Evolutionary conservation across 441 rosid genomes (phyloP).

Genomic region (Gossypium laxum): DNA sequence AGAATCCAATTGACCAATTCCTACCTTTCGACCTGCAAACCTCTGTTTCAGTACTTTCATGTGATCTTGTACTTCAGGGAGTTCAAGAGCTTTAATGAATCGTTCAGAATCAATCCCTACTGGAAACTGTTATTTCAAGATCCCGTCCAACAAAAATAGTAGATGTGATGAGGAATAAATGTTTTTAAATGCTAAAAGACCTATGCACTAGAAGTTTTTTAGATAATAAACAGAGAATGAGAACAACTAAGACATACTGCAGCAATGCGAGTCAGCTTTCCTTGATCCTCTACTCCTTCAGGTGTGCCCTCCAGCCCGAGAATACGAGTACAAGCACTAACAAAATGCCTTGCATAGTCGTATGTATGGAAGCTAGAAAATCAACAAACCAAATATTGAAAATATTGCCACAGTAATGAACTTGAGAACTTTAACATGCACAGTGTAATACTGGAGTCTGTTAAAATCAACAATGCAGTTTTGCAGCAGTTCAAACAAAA

Average conservation of each 20-base stretch:
- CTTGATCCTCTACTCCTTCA: constrained; percentile 79
- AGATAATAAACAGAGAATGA: background rate
- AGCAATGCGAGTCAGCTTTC: constrained; percentile 63
- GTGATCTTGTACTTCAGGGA: constrained; percentile 51
- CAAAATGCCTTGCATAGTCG: constrained; percentile 79
- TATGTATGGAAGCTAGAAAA: constrained; percentile 64
- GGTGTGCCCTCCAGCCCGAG: constrained; percentile 80
- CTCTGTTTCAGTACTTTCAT: constrained; percentile 55
- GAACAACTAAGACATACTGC: constrained; percentile 39
- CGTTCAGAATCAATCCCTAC: constrained; percentile 73
- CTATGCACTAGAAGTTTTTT: background rate
- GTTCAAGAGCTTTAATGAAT: constrained; percentile 55
- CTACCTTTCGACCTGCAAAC: constrained; percentile 62
- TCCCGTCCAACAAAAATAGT: constrained; percentile 14
- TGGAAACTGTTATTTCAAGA: constrained; percentile 53
- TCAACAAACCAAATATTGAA: background rate
- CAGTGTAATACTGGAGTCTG: background rate
- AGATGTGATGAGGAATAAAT: background rate
- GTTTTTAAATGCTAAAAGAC: background rate
- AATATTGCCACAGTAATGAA: background rate
- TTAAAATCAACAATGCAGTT: background rate
- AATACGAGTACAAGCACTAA: constrained; percentile 74
- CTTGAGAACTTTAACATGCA: background rate
- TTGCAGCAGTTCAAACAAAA: background rate
- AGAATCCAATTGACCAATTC: background rate